Base-by-base conservation (phyloP, 1,284 basidiomycete species). In the Macrocystidia cucumis region DNA sequence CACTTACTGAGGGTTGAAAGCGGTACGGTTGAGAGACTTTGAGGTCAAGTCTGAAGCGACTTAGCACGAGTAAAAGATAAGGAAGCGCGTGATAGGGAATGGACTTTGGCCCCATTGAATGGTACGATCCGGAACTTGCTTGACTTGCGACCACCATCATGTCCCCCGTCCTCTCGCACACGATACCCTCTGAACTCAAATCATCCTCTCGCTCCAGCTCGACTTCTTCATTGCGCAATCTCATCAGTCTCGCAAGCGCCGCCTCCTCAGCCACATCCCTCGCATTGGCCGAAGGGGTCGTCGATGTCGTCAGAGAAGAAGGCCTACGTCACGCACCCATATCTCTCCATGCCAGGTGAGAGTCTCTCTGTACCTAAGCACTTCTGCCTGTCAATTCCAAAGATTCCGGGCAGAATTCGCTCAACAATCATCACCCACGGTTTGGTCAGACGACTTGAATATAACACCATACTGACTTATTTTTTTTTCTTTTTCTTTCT, bases 341-440 rank as follows among this genome's bases (percentile, higher is more conserved):
- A 6, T 72, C 59, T 47, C 59, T 92, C 33, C 75, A 88, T 49
- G 73, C 86, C 25, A 78, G 75, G 85, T 89, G 60, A 78, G 83
- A 59, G 32, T 44, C n/a, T n/a, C n/a, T n/a, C n/a, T n/a, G n/a
- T n/a, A n/a, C n/a, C n/a, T n/a, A n/a, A n/a, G n/a, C n/a, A n/a
- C n/a, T n/a, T n/a, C n/a, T n/a, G n/a, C n/a, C n/a, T n/a, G n/a
- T n/a, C n/a, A n/a, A n/a, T n/a, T n/a, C n/a, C n/a, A n/a, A n/a
- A n/a, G n/a, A n/a, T n/a, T n/a, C n/a, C n/a, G n/a, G n/a, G n/a
- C n/a, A n/a, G n/a, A n/a, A n/a, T n/a, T n/a, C n/a, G n/a, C 33
- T 32, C 27, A 19, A 19, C 21, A 35, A 23, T 13, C 24, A 14
- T 35, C 28, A 43, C 41, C 49, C 48, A 55, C 45, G 59, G 60